Evolutionary conservation across 225 moss, liverwort and hornwort genomes (phyloP).

Genomic region (Neckera pumila): DNA sequence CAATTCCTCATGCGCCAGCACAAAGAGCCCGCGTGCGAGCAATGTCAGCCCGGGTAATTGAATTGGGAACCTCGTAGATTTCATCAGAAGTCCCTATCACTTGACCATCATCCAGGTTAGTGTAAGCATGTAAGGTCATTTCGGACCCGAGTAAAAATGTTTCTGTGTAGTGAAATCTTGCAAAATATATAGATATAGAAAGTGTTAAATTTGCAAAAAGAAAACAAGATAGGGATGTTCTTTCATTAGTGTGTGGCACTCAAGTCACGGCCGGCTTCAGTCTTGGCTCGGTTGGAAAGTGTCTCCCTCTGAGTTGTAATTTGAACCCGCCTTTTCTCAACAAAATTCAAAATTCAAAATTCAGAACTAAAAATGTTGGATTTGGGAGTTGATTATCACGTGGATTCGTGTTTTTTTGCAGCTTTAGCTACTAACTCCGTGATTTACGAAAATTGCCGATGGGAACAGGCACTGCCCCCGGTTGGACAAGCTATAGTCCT

Average conservation of each 20-base stretch:
- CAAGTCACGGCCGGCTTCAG: neutral
- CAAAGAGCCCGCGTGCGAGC: no score
- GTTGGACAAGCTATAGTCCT: neutral
- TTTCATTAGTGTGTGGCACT: no score
- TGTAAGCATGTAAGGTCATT: no score
- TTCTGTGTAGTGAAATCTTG: neutral
- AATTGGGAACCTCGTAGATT: no score
- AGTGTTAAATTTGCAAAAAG: neutral
- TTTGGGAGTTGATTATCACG: neutral
- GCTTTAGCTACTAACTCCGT: neutral
- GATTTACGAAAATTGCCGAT: neutral
- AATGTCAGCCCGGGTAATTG: no score
- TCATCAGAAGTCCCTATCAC: no score
- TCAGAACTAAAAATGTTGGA: neutral
- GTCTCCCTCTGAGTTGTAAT: neutral
- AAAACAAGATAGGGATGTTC: neutral
- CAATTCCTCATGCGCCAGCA: no score
- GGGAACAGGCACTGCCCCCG: neutral
- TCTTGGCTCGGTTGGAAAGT: neutral
- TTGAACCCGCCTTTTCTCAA: neutral
- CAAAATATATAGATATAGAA: neutral
- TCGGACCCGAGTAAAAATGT: no score
- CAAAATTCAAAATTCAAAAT: no score
- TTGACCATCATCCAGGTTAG: no score
- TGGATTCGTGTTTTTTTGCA: neutral